Conservation (phyloP, 805 yeast species). For the Citeromyces nyonsensis region DNA sequence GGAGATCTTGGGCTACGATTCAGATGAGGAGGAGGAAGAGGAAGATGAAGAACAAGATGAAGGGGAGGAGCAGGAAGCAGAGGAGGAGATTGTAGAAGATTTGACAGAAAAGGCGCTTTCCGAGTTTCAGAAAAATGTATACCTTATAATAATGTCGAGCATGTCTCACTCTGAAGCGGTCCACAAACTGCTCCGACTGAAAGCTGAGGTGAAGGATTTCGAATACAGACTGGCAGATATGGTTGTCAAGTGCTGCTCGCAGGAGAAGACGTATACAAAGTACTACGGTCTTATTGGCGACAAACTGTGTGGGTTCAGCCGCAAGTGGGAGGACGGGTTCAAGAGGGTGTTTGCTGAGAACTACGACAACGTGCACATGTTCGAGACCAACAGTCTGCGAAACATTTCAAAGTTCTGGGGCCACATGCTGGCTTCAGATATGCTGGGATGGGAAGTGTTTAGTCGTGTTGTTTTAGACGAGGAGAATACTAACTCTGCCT, state of each 20-base stretch:
- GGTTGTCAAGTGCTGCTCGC: conserved; percentile 68
- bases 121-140: conserved; percentile 61
- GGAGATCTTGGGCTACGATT: conserved; percentile 26
- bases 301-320: conserved; percentile 33
- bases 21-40: conserved; percentile 9
- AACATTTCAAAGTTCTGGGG: conserved; percentile 82
- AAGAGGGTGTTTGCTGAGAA: conserved; percentile 32
- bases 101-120: conserved; percentile 50
- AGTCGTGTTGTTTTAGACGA: conserved; percentile 46
- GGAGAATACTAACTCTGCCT: conserved; percentile 60
- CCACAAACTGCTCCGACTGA: conserved; percentile 56
- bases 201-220: conserved; percentile 20
- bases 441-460: conserved; percentile 48
- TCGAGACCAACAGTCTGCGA: conserved; percentile 59
- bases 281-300: conserved; percentile 70
- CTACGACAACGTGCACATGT: conserved; percentile 45
- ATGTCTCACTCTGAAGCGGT: conserved; percentile 89
- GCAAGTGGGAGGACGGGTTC: conserved; percentile 44
- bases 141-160: conserved; percentile 75
- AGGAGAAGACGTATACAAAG: conserved; percentile 77
- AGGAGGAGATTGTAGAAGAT: conserved; percentile 31
- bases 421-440: conserved; percentile 59
- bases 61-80: conserved; percentile 13
- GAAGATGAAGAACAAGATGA: conserved; percentile 45
- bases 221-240: conserved; percentile 50